Base-by-base conservation (phyloP, 495 filamentous ascomycete genomes). In the Apiosordaria backusii region DNA sequence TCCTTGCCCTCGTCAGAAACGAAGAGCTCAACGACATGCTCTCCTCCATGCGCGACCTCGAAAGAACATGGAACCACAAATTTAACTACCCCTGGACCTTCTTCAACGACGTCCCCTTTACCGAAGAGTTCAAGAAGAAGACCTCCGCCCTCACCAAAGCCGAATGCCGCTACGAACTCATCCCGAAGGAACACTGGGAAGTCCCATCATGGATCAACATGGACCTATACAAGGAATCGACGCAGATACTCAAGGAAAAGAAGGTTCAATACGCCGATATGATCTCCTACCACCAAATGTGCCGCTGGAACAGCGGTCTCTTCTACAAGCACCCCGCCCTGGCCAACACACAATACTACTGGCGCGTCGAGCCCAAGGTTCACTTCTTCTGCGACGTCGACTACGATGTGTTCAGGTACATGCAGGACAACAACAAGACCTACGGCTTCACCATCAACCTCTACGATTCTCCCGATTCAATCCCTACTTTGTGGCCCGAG, bases 1-100 rank as follows among this genome's bases (percentile, higher is more conserved):
- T 99, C 62, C 85, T 99, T 68, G 87, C 91, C n/a, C 84, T 99
- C 22, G 96, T 98, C 50, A 88, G 96, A 61, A 98, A 99, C 71
- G 86, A 89, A 69, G 96, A 99, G 79, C 73, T 97, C 9, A 76
- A 87, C 24, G 91, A 89, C 16, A 88, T 98, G 83, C 76, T 99
- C 25, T 85, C 88, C 70, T 88, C 91, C 5, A 99, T 99, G 89
- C 78, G 79, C 53, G 94, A 98, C 75, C 82, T 98, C 61, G 96
- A 99, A 78, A 79, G 91, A 67, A 97, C 93, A 7, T 99, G 92
- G 91, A 99, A 99, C 75, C 83, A 86, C 81, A 99, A 98, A 75
- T 99, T 98, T 84, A 98, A 99, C 79, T 99, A 98, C 77, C 96
- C 96, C 18, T 99, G 95, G 90, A 97, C 92, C 57, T 98, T 99